A percentile compares a stretch with the other conserved stretches of the same genome.
Conservation (phyloP, 768 basidiomycete species). For the Lactifluus rugatus region DNA sequence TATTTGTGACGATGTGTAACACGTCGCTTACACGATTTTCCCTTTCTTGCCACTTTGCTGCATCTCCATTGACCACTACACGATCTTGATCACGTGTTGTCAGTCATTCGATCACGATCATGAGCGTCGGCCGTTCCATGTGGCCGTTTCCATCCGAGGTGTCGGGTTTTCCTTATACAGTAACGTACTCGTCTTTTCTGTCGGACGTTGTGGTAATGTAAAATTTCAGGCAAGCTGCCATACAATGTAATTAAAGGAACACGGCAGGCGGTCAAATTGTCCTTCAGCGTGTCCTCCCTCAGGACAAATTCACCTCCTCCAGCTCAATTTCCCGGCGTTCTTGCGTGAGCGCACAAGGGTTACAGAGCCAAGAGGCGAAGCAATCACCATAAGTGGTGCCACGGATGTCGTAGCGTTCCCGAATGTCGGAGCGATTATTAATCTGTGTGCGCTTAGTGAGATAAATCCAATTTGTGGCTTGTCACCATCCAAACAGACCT, state of each 20-base stretch:
- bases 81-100: too few species aligned
- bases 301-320: not conserved
- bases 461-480: not conserved
- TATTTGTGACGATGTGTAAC: too few species aligned
- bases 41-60: too few species aligned
- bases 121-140: too few species aligned
- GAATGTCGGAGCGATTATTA: not conserved
- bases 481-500: not conserved
- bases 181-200: too few species aligned
- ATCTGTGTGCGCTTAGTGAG: not conserved
- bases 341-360: not conserved
- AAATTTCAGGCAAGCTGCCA: too few species aligned
- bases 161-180: too few species aligned
- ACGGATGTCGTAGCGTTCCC: not conserved
- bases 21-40: too few species aligned
- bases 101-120: too few species aligned
- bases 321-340: slow-evolving; percentile 1
- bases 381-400: not conserved
- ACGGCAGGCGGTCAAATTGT: not conserved
- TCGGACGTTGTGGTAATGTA: too few species aligned
- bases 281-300: not conserved
- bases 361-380: not conserved
- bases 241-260: not conserved
- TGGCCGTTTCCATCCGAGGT: too few species aligned
- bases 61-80: too few species aligned